Conservation (phyloP, 768 basidiomycete genomes). For the Termitomyces sp. region DNA sequence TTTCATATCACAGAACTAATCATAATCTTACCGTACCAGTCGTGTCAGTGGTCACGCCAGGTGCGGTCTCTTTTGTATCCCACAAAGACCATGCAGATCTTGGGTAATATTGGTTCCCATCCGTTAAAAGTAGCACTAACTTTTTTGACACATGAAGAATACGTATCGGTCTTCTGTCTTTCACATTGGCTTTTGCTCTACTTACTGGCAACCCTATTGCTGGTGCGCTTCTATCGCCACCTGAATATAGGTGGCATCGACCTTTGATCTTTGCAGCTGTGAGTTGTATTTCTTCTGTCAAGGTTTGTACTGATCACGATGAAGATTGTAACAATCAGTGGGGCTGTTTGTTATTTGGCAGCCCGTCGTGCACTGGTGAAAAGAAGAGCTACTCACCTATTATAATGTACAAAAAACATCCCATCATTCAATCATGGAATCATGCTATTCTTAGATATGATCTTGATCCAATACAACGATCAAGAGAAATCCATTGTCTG, state of each 20-base stretch:
- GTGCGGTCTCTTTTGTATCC: constrained; percentile 32
- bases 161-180: constrained; percentile 41
- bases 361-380: constrained; percentile 25
- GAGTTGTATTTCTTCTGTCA: constrained; percentile 10
- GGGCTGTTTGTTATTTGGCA: constrained; percentile 24
- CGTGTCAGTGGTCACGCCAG: constrained; percentile 33
- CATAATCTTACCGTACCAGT: constrained; percentile 18
- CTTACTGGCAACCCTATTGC: constrained; percentile 48
- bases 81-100: constrained; percentile 37
- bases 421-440: neutral
- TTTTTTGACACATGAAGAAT: constrained; percentile 20
- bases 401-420: constrained; percentile 4
- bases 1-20: neutral
- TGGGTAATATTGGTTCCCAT: constrained; percentile 24
- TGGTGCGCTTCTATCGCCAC: constrained; percentile 39
- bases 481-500: no score
- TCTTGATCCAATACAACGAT: no score
- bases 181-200: constrained; percentile 36
- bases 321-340: constrained; percentile 28
- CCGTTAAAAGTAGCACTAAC: neutral
- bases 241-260: constrained; percentile 31
- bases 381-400: constrained; percentile 20
- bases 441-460: neutral
- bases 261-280: constrained; percentile 42
- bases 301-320: neutral